Conservation (phyloP, 345 rosid species). For the Leavenworthia alabamica region DNA sequence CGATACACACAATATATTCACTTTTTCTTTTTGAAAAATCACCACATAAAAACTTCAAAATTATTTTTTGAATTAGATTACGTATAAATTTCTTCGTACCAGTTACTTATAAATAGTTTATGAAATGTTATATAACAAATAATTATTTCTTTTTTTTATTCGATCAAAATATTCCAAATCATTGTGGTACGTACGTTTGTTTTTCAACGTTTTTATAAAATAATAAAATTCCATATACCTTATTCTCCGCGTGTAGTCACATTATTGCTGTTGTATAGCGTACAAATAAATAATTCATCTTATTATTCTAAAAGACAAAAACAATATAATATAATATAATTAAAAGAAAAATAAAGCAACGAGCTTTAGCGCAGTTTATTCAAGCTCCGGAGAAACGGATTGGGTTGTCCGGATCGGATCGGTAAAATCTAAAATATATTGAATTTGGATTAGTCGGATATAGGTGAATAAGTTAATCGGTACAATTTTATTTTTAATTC, state of each 20-base stretch:
- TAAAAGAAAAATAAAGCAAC: slow-evolving; percentile 1
- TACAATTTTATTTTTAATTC: too few relatives aligned
- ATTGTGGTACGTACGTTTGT: slow-evolving; percentile 14
- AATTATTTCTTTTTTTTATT: not conserved
- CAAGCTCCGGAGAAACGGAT: too few relatives aligned
- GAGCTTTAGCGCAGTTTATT: slow-evolving; percentile 18
- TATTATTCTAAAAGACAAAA: slow-evolving; percentile 20
- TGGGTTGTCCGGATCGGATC: too few relatives aligned
- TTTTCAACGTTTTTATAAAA: not conserved
- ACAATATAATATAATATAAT: not conserved
- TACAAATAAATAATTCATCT: not conserved
- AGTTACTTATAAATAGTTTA: not conserved
- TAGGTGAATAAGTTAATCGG: too few relatives aligned
- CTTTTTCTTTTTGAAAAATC: slow-evolving; percentile 19
- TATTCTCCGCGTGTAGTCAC: slow-evolving; percentile 49
- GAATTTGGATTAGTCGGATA: too few relatives aligned
- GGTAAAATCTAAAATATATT: too few relatives aligned
- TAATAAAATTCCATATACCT: slow-evolving; percentile 32
- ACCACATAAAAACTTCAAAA: slow-evolving; percentile 1
- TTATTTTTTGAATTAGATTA: slow-evolving; percentile 41
- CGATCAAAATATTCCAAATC: not conserved
- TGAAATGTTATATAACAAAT: too few relatives aligned
- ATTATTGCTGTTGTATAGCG: slow-evolving; percentile 22
- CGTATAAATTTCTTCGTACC: slow-evolving; percentile 26
- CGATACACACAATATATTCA: not conserved